Evolutionary conservation across 2,329 filamentous ascomycete genomes (phyloP).

Genomic region (Aspergillus cejpii): DNA sequence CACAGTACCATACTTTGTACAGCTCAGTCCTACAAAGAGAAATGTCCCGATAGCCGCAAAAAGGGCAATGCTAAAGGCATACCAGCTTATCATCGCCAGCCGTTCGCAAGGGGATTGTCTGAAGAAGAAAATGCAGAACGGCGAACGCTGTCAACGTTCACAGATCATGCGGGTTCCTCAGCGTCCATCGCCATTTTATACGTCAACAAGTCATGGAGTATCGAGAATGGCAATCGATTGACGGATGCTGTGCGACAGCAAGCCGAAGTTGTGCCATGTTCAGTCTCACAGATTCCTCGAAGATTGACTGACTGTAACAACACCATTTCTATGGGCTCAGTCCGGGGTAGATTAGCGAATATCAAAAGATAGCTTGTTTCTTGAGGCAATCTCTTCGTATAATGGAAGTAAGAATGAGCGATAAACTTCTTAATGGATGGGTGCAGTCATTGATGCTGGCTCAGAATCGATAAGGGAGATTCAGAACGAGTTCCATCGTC

Average conservation of each 20-base stretch:
- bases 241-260: conserved; percentile 16
- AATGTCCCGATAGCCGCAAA: conserved; percentile 56
- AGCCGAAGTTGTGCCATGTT: conserved; percentile 14
- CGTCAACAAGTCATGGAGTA: neutral
- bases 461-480: no score
- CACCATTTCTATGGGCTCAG: conserved; percentile 6
- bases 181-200: neutral
- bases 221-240: neutral
- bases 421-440: neutral
- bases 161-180: neutral
- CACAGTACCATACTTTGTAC: neutral
- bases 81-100: conserved; percentile 36
- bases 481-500: no score
- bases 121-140: neutral
- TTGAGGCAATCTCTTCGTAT: neutral
- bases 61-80: conserved; percentile 48
- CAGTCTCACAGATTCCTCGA: conserved; percentile 16
- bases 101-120: neutral
- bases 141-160: neutral
- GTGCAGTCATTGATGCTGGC: no score
- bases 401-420: no score
- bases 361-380: no score
- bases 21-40: conserved; percentile 44
- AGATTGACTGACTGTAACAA: conserved; percentile 21
- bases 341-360: neutral